Conservation (phyloP, 768 basidiomycete genomes). For the Agaricus sinodeliciosus region DNA sequence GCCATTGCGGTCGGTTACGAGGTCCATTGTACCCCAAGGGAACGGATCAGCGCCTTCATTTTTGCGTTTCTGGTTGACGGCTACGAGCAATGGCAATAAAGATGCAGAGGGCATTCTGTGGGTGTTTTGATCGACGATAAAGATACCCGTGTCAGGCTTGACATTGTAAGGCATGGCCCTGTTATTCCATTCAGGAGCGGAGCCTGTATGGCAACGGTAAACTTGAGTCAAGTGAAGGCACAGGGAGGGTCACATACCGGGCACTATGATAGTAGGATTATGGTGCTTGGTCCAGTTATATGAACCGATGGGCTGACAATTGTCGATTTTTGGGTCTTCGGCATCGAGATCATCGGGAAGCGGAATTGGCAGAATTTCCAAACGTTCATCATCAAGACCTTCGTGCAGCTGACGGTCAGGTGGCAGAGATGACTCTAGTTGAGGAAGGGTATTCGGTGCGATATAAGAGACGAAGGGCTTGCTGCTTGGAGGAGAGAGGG, state of each 20-base stretch:
- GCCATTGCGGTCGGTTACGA: constrained; percentile 60
- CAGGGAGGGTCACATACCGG: constrained; percentile 22
- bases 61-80: constrained; percentile 39
- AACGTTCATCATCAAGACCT: constrained; percentile 22
- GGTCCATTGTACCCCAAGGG: constrained; percentile 36
- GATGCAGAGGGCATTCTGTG: constrained; percentile 30
- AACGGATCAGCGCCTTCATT: constrained; percentile 26
- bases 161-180: constrained; percentile 44
- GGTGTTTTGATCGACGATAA: constrained; percentile 54
- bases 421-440: constrained; percentile 15
- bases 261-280: constrained; percentile 47
- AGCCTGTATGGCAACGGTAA: constrained; percentile 30
- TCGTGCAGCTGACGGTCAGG: constrained; percentile 30
- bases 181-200: constrained; percentile 52
- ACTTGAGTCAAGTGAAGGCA: not conserved
- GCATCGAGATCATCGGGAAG: constrained; percentile 13
- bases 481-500: constrained; percentile 6
- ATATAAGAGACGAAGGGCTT: constrained; percentile 6
- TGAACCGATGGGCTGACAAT: constrained; percentile 37
- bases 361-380: constrained; percentile 22
- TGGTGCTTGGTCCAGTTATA: constrained; percentile 46
- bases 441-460: not conserved
- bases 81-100: constrained; percentile 51
- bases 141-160: constrained; percentile 42
- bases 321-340: constrained; percentile 29